A percentile compares a stretch with the other conserved stretches of the same genome.
These are phyloP conservation scores for Orbilia ellipsospora DNA, from an alignment of 2,329 filamentous ascomycete genomes.

Conservation along the genomic window DNA sequence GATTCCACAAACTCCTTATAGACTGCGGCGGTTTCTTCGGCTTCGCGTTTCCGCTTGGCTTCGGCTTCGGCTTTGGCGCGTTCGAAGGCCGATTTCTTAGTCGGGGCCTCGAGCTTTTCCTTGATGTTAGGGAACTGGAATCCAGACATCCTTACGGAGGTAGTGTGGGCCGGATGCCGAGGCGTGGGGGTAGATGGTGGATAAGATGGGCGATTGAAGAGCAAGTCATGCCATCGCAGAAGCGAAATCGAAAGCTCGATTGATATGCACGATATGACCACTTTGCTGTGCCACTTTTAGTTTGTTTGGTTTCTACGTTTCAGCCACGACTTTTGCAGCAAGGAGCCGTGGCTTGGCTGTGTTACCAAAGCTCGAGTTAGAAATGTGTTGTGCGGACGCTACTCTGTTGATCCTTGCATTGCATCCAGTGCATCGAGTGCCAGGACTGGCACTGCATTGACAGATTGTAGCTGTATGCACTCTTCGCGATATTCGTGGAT, in stretches of 20 bases:
- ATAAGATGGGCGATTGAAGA: slow-evolving; percentile 9
- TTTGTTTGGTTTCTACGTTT: not conserved
- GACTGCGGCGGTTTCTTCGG: slow-evolving; percentile 85
- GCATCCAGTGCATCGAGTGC: too few species aligned
- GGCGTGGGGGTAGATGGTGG: slow-evolving; percentile 1
- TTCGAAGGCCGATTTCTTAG: slow-evolving; percentile 88
- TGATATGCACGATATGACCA: slow-evolving; percentile 2
- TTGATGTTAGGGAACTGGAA: slow-evolving; percentile 75
- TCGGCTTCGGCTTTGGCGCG: slow-evolving; percentile 88
- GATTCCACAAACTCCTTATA: slow-evolving; percentile 88
- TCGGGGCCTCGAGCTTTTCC: slow-evolving; percentile 80
- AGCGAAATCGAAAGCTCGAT: not conserved
- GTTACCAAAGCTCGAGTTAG: slow-evolving; percentile 20
- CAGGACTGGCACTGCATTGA: too few species aligned
- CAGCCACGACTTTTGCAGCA: slow-evolving; percentile 23
- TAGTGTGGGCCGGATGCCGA: slow-evolving; percentile 14
- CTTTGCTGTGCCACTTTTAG: slow-evolving; percentile 23
- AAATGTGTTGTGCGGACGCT: slow-evolving; percentile 22
- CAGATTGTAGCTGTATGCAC: too few species aligned
- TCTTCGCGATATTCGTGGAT: too few species aligned
- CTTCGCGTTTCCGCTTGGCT: slow-evolving; percentile 84
- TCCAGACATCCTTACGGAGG: slow-evolving; percentile 31
- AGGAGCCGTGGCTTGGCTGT: slow-evolving; percentile 23
- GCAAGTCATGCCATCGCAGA: slow-evolving; percentile 3
- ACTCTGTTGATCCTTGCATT: too few species aligned